phyloP scores from a whole-genome alignment of 169 alveolate genomes.

The Eimeria acervulina region DNA sequence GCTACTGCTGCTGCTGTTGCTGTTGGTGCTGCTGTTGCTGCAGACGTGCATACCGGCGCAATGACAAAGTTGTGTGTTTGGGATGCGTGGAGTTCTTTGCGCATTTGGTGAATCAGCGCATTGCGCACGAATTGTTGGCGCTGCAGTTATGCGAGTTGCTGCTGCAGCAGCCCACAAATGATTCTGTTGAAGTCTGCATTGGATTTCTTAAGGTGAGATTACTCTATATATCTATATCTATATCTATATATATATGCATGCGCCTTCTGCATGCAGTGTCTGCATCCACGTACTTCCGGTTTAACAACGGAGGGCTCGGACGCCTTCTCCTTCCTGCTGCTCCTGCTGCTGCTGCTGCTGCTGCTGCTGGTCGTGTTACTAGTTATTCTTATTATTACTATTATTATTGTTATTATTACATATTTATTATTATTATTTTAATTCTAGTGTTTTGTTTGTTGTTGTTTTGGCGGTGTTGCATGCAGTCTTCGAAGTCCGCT shows the following conservation, averaged over 20 bases:
- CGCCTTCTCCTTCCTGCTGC: no score
- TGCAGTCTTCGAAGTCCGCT: not conserved
- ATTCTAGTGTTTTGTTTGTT: not conserved
- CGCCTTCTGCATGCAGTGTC: no score
- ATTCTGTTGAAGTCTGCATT: slow-evolving; percentile 97
- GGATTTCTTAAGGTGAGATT: slow-evolving; percentile 85
- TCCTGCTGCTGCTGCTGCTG: no score
- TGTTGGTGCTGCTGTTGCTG: not conserved
- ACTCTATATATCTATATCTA: no score
- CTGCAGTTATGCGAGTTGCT: slow-evolving; percentile 96
- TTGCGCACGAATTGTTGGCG: slow-evolving; percentile 96
- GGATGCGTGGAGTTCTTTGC: slow-evolving; percentile 98
- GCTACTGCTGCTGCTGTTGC: no score
- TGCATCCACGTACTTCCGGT: no score
- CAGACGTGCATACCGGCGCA: slow-evolving; percentile 94
- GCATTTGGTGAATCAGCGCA: slow-evolving; percentile 94
- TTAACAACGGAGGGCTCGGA: no score
- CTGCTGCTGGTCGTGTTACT: no score
- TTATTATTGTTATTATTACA: no score
- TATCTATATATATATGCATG: no score
- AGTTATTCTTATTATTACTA: no score
- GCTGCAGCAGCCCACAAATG: slow-evolving; percentile 97
- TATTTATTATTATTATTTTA: not conserved
- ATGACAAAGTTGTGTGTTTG: slow-evolving; percentile 97
- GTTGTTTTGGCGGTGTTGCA: not conserved